Base-by-base conservation (phyloP, 2,329 filamentous ascomycete genomes). In the Colletotrichum endophyticum region DNA sequence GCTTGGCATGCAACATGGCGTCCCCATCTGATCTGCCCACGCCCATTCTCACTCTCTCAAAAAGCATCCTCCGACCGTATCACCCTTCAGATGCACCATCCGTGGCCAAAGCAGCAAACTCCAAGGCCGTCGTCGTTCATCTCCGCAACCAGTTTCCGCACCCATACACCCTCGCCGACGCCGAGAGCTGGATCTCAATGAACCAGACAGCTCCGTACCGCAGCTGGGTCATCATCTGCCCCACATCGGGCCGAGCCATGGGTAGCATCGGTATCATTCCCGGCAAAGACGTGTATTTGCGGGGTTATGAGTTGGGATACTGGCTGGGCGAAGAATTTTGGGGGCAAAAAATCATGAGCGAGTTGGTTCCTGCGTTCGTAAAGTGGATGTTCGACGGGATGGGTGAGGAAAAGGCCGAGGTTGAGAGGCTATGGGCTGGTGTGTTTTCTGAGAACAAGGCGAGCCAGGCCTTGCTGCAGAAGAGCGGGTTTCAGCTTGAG, bases 281-380 rank as follows among this genome's bases (percentile, higher is more conserved):
- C 5, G 73, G 81, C 7, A 76, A 78, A n/a, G 86, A 88, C 68
- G 82, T 87, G 77, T 83, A 88, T 71, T 85, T 83, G 75, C 82
- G 84, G 64, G 87, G 84, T 5, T 84, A 85, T 79, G 88, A 90
- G 81, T 8, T 91, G 1, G 89, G 89, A 4, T 91, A 91, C 81
- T 90, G 86, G 84, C 39, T 89, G 25, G 85, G 83, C 0, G 82
- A 81, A 49, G 78, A 81, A 9, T 81, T 83, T 64, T 89, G 89
- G 89, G 88, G 89, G 1, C 83, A 82, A 39, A 89, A 89, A 0
- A 84, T 88, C 71, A 85, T 83, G 75, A 85, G 83, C 1, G 87
- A 86, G 77, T 86, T 85, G 13, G 76, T 85, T 3, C 67, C 44
- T 3, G 87, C 77, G 2, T 85, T 90, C 62, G 79, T 81, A 9